These are phyloP conservation scores for Lasiodiplodia gonubiensis DNA, from an alignment of 2,329 filamentous ascomycete genomes.

Conservation along the genomic window DNA sequence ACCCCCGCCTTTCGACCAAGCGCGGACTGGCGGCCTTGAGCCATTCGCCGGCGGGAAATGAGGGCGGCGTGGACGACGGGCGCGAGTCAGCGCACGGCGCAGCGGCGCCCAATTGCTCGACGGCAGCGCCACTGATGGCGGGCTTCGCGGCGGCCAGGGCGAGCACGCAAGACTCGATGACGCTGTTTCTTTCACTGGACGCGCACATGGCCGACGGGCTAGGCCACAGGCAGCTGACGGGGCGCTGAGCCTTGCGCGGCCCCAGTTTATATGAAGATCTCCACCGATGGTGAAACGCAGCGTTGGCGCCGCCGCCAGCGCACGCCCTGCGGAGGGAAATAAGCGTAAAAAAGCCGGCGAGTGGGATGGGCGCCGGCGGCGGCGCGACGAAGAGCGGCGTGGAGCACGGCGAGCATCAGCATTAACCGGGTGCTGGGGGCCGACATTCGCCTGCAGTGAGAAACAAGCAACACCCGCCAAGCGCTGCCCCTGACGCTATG, in stretches of 20 bases:
- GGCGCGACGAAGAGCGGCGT: background rate
- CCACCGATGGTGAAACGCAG: constrained; percentile 26
- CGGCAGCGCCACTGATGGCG: background rate
- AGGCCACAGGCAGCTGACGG: constrained; percentile 9
- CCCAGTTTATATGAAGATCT: constrained; percentile 27
- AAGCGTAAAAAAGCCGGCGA: constrained; percentile 26
- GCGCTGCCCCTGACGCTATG: constrained; percentile 16
- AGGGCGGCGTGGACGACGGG: constrained; percentile 2
- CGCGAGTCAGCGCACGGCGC: constrained; percentile 14
- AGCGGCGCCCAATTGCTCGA: background rate
- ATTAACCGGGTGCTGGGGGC: background rate
- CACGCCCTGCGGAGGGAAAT: constrained; percentile 26
- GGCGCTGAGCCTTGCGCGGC: constrained; percentile 22
- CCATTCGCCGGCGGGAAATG: constrained; percentile 21
- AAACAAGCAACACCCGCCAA: constrained; percentile 22
- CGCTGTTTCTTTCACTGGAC: constrained; percentile 7
- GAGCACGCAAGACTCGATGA: constrained; percentile 25
- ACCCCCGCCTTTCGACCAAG: constrained; percentile 20
- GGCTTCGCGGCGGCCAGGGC: background rate
- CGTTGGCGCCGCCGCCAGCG: constrained; percentile 6
- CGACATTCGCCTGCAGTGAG: background rate
- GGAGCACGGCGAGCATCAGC: constrained; percentile 17
- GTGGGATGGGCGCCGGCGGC: constrained; percentile 21
- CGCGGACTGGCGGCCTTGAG: constrained; percentile 8
- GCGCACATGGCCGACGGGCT: constrained; percentile 3